Percentiles rank a stretch among this genome's conserved stretches.
These are phyloP conservation scores for Pseudonitzschia pungens DNA, from an alignment of 108 stramenopile genomes.

Conservation along the genomic window DNA sequence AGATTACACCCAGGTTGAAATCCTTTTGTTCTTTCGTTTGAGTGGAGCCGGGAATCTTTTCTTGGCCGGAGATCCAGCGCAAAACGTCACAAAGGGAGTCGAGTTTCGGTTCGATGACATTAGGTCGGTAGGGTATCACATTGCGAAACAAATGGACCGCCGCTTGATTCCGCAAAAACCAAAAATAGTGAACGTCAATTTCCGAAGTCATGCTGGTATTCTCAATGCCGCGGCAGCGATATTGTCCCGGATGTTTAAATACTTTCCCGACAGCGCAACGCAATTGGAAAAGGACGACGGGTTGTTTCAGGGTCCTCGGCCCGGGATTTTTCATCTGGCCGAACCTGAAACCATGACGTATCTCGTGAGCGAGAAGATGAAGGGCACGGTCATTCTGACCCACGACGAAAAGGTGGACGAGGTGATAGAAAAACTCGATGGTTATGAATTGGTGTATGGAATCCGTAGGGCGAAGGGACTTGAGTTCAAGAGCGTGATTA, in stretches of 20 bases:
- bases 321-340: slow-evolving; percentile 44
- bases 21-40: slow-evolving; percentile 49
- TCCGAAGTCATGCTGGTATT: slow-evolving; percentile 57
- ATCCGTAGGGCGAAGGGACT: slow-evolving; percentile 59
- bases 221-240: slow-evolving; percentile 46
- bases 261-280: slow-evolving; percentile 46
- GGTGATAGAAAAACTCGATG: slow-evolving; percentile 16
- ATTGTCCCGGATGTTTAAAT: slow-evolving; percentile 37
- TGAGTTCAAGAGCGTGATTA: slow-evolving; percentile 56
- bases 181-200: slow-evolving; percentile 50
- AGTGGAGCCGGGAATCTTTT: slow-evolving; percentile 45
- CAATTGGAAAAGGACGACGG: slow-evolving; percentile 48
- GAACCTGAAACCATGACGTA: slow-evolving; percentile 15
- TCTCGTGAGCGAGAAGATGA: background rate
- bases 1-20: slow-evolving; percentile 60
- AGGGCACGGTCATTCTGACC: slow-evolving; percentile 41
- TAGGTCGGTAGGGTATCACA: slow-evolving; percentile 39
- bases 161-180: slow-evolving; percentile 47
- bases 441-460: slow-evolving; percentile 36
- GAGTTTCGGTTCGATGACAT: slow-evolving; percentile 69
- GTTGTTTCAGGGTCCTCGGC: slow-evolving; percentile 49
- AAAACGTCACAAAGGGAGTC: slow-evolving; percentile 57
- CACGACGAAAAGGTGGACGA: slow-evolving; percentile 34
- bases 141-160: slow-evolving; percentile 18
- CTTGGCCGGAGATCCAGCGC: slow-evolving; percentile 64